Base-by-base conservation (phyloP, 1,284 basidiomycete species). In the Ganoderma multipileum region DNA sequence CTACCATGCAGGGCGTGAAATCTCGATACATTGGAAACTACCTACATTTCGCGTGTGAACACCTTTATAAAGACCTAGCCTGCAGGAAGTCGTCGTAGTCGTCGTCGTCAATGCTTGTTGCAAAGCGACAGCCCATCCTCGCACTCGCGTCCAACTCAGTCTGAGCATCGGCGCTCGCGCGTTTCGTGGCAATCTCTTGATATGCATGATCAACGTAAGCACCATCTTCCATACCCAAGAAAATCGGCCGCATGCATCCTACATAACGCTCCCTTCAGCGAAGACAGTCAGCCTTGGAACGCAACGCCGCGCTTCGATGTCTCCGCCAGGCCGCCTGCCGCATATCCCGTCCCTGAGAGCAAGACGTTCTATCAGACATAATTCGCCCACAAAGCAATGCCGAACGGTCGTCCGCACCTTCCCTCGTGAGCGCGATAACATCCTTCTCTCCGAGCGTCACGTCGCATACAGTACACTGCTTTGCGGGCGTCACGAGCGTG, bases 281-380 rank as follows among this genome's bases (percentile, higher is more conserved):
- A 52, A 52, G 12, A n/a, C 52, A 28, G 16, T 68, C 78, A 94
- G 61, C 92, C 93, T 76, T 95, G 93, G 81, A 95, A 95, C 0
- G 93, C 89, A 28, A 92, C 81, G 1, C 93, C 93, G 39, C 83
- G 81, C 78, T 87, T 94, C 39, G 86, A 88, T 0, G 92, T 91
- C 79, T 95, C 94, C n/a, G 95, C 93, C 70, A 95, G 79, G n/a
- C 95, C 95, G 26, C 95, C 95, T 42, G 93, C 93, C 9, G 95
- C 95, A 76, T 93, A 96, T 0, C 95, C 95, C 6, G 95, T 97
- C 26, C 94, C 93, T 95, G 44, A 39, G 42, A 58, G 42, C 0
- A 39, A 33, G 1, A 33, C 33, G 33, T 33, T 33, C 33, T 33
- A 33, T 33, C 4, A 33, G 33, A 33, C 8, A 8, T 8, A 3